A percentile compares a stretch with the other conserved stretches of the same genome.
phyloP scores from a whole-genome alignment of 257 asterid genomes.

The Solanum lycopersicoides region DNA sequence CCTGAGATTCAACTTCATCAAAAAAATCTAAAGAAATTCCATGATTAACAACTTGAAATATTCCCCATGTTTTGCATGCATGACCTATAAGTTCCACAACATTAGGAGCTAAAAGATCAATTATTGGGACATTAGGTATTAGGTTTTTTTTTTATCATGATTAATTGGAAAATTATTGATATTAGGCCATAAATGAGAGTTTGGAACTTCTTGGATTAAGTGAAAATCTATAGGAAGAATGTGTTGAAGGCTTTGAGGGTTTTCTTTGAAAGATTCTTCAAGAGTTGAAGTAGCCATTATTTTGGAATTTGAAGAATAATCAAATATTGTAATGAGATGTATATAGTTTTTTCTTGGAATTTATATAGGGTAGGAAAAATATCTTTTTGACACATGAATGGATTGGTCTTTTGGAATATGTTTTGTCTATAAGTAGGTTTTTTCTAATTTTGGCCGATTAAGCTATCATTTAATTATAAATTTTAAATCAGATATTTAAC shows the following conservation, averaged over 20 bases:
- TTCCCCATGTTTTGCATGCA: constrained; percentile 58
- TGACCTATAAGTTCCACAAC: constrained; percentile 32
- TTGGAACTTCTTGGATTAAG: constrained; percentile 34
- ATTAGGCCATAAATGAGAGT: constrained; percentile 48
- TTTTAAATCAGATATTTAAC: background rate
- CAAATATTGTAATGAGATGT: background rate
- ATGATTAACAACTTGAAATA: constrained; percentile 52
- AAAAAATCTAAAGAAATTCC: constrained; percentile 25
- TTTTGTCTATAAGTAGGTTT: background rate
- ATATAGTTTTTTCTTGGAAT: background rate
- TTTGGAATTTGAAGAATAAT: background rate
- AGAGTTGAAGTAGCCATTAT: constrained; percentile 32
- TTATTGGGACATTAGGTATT: constrained; percentile 21
- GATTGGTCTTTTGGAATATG: background rate
- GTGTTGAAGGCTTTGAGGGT: constrained; percentile 27
- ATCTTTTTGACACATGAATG: background rate
- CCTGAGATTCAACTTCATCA: constrained; percentile 38
- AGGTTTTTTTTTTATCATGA: background rate
- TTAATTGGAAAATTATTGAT: background rate
- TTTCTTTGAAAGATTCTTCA: constrained; percentile 37
- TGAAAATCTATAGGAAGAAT: constrained; percentile 60
- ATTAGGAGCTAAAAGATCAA: constrained; percentile 41
- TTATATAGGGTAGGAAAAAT: background rate
- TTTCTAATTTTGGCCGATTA: background rate
- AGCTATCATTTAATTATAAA: background rate